A percentile compares a stretch with the other conserved stretches of the same genome.
phyloP scores from a whole-genome alignment of 2,329 filamentous ascomycete species.

The Penicillium sp. region DNA sequence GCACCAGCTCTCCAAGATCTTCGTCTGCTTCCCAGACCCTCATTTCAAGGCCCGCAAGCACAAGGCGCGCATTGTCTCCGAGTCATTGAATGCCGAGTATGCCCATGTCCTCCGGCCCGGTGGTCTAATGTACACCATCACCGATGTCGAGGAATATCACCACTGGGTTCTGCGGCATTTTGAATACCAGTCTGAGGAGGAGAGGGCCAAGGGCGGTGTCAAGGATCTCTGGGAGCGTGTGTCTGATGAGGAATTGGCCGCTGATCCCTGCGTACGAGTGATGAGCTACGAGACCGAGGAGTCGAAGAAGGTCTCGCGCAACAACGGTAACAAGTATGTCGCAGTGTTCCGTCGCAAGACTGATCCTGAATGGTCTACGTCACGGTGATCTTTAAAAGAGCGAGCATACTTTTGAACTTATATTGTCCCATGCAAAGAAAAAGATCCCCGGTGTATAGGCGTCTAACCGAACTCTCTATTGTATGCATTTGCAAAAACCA shows the following conservation, averaged over 20 bases:
- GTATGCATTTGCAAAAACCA: conserved; percentile 20
- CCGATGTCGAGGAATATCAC: conserved; percentile 93
- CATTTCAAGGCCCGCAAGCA: conserved; percentile 98
- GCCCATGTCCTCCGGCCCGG: conserved; percentile 83
- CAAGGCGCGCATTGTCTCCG: conserved; percentile 91
- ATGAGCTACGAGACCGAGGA: conserved; percentile 87
- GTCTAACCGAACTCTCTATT: conserved; percentile 18
- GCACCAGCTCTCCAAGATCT: conserved; percentile 83
- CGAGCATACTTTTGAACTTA: background rate
- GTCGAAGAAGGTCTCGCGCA: conserved; percentile 92
- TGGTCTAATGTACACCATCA: conserved; percentile 93
- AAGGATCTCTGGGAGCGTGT: conserved; percentile 74
- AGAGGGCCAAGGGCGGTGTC: conserved; percentile 63
- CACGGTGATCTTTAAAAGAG: background rate
- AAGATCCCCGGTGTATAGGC: conserved; percentile 16
- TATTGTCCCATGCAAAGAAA: background rate
- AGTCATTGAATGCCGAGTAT: conserved; percentile 89
- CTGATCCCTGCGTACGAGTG: conserved; percentile 62
- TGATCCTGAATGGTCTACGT: conserved; percentile 71
- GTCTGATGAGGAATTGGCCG: conserved; percentile 57
- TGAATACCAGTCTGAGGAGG: conserved; percentile 64
- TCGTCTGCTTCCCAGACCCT: conserved; percentile 97
- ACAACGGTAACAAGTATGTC: conserved; percentile 88
- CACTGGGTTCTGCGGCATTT: conserved; percentile 92
- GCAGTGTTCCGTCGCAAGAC: conserved; percentile 81